Base-by-base conservation (phyloP, 139 green algal species). In the Chlamydomonas applanata region DNA sequence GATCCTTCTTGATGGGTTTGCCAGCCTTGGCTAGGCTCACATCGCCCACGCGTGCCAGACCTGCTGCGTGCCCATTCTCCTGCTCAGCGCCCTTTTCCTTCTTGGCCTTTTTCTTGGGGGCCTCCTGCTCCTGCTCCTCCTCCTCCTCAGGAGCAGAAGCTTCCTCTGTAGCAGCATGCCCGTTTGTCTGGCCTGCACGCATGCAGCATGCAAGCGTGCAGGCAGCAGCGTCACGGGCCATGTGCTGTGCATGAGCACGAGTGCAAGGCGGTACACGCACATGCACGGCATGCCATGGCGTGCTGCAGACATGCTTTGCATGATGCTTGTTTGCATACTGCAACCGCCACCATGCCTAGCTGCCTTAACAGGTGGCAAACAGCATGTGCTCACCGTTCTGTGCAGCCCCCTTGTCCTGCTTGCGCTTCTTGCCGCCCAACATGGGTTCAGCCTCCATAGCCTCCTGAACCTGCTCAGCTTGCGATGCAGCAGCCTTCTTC, bases 41-140 rank as follows among this genome's bases (percentile, higher is more conserved):
- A 76, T 91, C 80, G 34, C 90, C 90, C 1, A 94, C 89, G 14
- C 49, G 66, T 13, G 88, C 88, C 60, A 89, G 76, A 40, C 54
- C 20, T 2, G 22, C 11, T 35, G 29, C 59, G n/a, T 66, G n/a
- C 59, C 35, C n/a, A 66, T 16, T 52, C 56, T 74, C 71, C 68
- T 49, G 29, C 56, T 44, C 74, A 35, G 57, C 49, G 17, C 76
- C 45, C 54, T 35, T 80, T 72, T 60, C 29, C 66, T 80, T 60
- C 53, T 75, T 75, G 7, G 40, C 14, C 67, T 84, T 69, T 25
- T 66, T 61, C 14, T 70, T 69, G 35, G 71, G 56, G 30, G 73
- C 64, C 65, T 77, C 61, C 52, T 81, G 33, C 30, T 60, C 72
- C 54, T 82, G 74, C 62, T 83, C 25, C 24, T 76, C 14, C 24